phyloP scores from a whole-genome alignment of 2,329 filamentous ascomycete species.

The Colletotrichum musicola region DNA sequence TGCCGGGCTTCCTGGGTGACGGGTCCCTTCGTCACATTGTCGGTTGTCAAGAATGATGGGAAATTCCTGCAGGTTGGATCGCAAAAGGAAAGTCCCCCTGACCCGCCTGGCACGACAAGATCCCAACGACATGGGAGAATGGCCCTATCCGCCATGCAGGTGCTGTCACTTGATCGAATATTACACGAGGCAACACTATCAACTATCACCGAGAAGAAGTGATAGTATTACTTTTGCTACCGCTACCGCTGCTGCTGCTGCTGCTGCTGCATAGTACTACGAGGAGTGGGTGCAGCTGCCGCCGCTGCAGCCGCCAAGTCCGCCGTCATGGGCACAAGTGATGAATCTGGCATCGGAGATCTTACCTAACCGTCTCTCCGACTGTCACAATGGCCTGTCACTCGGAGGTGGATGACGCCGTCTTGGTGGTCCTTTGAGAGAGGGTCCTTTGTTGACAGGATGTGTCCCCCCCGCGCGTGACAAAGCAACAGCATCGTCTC shows the following conservation, averaged over 20 bases:
- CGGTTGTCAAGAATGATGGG: not conserved
- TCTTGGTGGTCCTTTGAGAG: not conserved
- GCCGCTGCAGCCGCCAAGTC: not conserved
- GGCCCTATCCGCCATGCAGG: slow-evolving; percentile 18
- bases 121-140: slow-evolving; percentile 17
- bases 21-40: not conserved
- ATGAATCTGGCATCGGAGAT: slow-evolving; percentile 18
- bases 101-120: slow-evolving; percentile 19
- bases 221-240: too few species aligned
- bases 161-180: slow-evolving; percentile 19
- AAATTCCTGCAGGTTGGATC: slow-evolving; percentile 24
- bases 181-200: slow-evolving; percentile 10
- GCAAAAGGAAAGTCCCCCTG: slow-evolving; percentile 8
- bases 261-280: too few species aligned
- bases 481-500: slow-evolving; percentile 22
- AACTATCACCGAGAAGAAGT: not conserved
- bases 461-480: not conserved
- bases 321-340: not conserved
- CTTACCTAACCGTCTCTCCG: slow-evolving; percentile 10
- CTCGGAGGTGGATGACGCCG: not conserved
- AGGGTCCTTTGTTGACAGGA: too few species aligned
- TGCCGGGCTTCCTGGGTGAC: not conserved
- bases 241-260: too few species aligned
- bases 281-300: not conserved
- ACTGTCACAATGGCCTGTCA: slow-evolving; percentile 27